Conservation (phyloP, 257 asterid species). For the Capsicum rhomboideum region DNA sequence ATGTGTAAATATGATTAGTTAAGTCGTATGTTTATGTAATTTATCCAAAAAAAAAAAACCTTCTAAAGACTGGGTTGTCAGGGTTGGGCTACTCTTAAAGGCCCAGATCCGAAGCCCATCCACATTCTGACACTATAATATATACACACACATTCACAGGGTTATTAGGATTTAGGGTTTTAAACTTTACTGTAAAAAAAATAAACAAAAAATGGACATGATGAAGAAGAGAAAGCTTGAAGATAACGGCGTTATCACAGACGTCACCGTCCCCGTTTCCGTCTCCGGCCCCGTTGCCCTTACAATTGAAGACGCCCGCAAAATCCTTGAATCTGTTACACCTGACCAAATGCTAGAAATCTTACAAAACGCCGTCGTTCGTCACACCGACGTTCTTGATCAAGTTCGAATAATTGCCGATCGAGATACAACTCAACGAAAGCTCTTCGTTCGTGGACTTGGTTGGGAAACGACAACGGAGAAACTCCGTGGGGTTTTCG, state of each 20-base stretch:
- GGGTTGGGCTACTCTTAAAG: not conserved
- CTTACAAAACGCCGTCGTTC: conserved; percentile 49
- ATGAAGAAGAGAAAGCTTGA: conserved; percentile 63
- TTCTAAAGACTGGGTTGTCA: too few relatives aligned
- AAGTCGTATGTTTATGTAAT: too few relatives aligned
- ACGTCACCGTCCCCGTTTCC: conserved; percentile 21
- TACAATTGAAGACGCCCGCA: conserved; percentile 52
- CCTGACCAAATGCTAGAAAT: conserved; percentile 60
- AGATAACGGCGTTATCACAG: conserved; percentile 40
- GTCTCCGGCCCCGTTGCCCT: conserved; percentile 35
- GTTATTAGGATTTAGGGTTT: conserved; percentile 5
- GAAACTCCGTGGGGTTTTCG: conserved; percentile 52
- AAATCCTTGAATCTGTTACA: conserved; percentile 52
- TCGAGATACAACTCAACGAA: conserved; percentile 56
- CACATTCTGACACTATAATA: not conserved
- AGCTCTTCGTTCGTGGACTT: conserved; percentile 83
- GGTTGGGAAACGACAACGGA: conserved; percentile 88
- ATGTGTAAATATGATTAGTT: too few relatives aligned
- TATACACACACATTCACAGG: too few relatives aligned
- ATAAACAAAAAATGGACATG: conserved; percentile 32
- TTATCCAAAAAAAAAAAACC: too few relatives aligned
- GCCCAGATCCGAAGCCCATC: not conserved
- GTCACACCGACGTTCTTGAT: conserved; percentile 65
- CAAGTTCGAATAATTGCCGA: conserved; percentile 54
- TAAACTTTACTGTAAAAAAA: not conserved